These are phyloP conservation scores for Sporothrix pallida DNA, from an alignment of 2,329 filamentous ascomycete species.

Conservation along the genomic window DNA sequence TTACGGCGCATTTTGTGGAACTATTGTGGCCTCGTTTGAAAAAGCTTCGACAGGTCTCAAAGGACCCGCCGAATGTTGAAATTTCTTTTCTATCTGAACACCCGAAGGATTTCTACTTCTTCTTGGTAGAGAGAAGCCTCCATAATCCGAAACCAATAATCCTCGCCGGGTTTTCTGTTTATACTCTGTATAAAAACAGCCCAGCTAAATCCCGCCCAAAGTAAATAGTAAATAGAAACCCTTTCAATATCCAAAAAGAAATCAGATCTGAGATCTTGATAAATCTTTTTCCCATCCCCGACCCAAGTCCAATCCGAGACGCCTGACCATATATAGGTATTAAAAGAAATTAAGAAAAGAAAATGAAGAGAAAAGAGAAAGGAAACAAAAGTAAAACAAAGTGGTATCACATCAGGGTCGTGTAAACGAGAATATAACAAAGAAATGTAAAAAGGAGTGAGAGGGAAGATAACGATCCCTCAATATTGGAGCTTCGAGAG, in stretches of 20 bases:
- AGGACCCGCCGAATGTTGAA: not conserved
- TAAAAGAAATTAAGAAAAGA: not conserved
- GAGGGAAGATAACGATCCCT: not conserved
- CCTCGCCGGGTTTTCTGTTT: not conserved
- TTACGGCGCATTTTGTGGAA: too few species aligned
- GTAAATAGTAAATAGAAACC: not conserved
- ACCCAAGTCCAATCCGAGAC: not conserved
- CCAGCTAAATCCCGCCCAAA: too few species aligned
- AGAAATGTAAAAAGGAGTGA: conserved; percentile 8
- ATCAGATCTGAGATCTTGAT: not conserved
- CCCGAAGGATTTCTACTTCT: not conserved
- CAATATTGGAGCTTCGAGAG: not conserved
- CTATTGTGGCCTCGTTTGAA: not conserved
- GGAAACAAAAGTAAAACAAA: conserved; percentile 7
- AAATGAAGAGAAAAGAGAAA: not conserved
- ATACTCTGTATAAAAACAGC: not conserved
- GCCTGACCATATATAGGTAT: not conserved
- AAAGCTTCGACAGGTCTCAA: not conserved
- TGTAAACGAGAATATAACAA: conserved; percentile 17
- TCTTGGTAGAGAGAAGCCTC: not conserved
- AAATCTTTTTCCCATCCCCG: not conserved
- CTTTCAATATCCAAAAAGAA: not conserved
- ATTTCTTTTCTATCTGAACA: conserved; percentile 6
- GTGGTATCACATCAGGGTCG: conserved; percentile 28
- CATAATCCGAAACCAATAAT: conserved; percentile 5